phyloP scores from a whole-genome alignment of 2,329 filamentous ascomycete species.

The Clathrospora elynae region DNA sequence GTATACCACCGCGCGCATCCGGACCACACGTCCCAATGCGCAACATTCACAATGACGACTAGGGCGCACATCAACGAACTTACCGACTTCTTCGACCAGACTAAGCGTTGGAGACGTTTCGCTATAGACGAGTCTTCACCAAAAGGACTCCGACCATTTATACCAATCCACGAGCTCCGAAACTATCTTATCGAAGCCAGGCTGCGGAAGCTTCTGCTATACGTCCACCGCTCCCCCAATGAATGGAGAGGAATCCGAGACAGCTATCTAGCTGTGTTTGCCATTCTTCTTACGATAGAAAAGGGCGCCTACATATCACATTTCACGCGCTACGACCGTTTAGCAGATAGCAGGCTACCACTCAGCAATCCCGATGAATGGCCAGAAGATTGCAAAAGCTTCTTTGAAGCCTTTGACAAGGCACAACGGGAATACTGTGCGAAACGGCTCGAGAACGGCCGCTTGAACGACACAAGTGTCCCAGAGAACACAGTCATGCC shows the following conservation, averaged over 20 bases:
- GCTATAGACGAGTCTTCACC: rapidly evolving
- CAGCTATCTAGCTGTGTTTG: slow-evolving; percentile 17
- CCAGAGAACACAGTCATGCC: slow-evolving; percentile 12
- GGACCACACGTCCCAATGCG: not conserved
- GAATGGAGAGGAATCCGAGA: slow-evolving; percentile 3
- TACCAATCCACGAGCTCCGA: slow-evolving; percentile 1
- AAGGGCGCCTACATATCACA: slow-evolving; percentile 10
- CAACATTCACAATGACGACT: not conserved
- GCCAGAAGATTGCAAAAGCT: not conserved
- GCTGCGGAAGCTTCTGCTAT: not conserved
- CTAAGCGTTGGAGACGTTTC: not conserved
- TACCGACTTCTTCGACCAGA: not conserved
- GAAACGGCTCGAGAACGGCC: not conserved
- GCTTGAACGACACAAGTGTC: slow-evolving; percentile 6
- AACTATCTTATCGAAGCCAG: slow-evolving; percentile 2
- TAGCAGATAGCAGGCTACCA: slow-evolving; percentile 19
- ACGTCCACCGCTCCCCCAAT: not conserved
- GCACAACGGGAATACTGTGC: slow-evolving; percentile 25
- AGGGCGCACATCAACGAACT: not conserved
- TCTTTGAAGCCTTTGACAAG: slow-evolving; percentile 17
- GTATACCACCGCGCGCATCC: not conserved
- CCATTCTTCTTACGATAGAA: slow-evolving; percentile 19
- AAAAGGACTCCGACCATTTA: slow-evolving; percentile 5
- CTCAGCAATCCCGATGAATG: slow-evolving; percentile 9
- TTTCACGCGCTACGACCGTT: slow-evolving; percentile 9